phyloP scores from a whole-genome alignment of 1,139 yeast species.

The Ogataea hybrid region DNA sequence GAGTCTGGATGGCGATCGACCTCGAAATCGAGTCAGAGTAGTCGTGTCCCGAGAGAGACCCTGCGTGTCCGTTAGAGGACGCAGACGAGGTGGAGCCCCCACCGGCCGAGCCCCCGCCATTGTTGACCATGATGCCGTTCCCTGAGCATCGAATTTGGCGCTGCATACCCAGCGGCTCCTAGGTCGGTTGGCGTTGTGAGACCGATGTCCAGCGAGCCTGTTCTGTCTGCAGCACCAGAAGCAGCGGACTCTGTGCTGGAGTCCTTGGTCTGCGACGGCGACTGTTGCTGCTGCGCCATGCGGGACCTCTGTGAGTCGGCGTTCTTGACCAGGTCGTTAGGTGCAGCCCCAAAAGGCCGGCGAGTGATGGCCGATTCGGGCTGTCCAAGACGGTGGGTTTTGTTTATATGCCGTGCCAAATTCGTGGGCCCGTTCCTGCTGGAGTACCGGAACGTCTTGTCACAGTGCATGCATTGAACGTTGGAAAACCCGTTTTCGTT shows the following conservation, averaged over 20 bases:
- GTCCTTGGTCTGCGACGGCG: conserved; percentile 8
- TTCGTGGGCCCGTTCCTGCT: conserved; percentile 34
- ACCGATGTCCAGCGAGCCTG: conserved; percentile 11
- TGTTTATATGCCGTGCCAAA: conserved; percentile 30
- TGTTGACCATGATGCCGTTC: conserved; percentile 16
- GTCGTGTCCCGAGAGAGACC: conserved; percentile 15
- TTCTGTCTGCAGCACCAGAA: conserved; percentile 7
- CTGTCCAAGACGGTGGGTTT: conserved; percentile 27
- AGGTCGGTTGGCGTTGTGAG: conserved; percentile 11
- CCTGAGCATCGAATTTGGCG: conserved; percentile 10
- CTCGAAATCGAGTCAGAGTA: conserved; percentile 21
- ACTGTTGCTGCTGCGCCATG: conserved; percentile 2
- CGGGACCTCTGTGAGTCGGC: neutral
- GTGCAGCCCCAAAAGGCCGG: conserved; percentile 22
- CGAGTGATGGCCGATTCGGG: conserved; percentile 26
- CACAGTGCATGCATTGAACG: conserved; percentile 28
- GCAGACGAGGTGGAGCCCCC: conserved; percentile 13
- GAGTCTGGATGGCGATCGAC: conserved; percentile 22
- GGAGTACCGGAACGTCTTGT: conserved; percentile 28
- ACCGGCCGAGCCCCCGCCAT: conserved; percentile 2
- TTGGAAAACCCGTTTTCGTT: conserved; percentile 19
- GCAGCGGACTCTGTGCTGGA: conserved; percentile 11
- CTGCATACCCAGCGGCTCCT: conserved; percentile 9
- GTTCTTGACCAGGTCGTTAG: conserved; percentile 4
- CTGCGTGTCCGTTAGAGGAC: conserved; percentile 15